These are phyloP conservation scores for Fusarium sp. DNA, from an alignment of 2,329 filamentous ascomycete species.

Conservation along the genomic window DNA sequence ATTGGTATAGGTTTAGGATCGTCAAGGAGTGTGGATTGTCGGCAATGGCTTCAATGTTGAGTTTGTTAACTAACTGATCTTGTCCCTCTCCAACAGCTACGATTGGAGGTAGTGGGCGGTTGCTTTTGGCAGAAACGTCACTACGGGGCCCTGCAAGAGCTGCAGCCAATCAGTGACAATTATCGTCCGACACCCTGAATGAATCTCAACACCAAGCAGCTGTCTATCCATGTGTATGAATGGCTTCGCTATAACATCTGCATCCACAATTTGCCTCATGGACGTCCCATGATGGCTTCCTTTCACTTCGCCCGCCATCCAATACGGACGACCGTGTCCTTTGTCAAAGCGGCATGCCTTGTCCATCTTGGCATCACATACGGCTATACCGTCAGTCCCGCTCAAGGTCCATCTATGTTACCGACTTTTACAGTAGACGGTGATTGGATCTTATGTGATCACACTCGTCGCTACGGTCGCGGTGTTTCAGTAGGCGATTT, in stretches of 20 bases:
- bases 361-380: constrained; percentile 65
- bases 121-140: constrained; percentile 44
- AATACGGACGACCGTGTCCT: constrained; percentile 50
- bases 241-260: constrained; percentile 5
- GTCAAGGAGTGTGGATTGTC: constrained; percentile 9
- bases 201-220: constrained; percentile 16
- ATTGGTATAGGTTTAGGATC: background rate
- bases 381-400: constrained; percentile 67
- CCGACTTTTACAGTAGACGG: constrained; percentile 78
- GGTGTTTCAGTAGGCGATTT: constrained; percentile 80
- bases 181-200: constrained; percentile 13
- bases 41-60: constrained; percentile 28
- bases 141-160: constrained; percentile 18
- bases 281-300: constrained; percentile 38
- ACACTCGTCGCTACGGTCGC: constrained; percentile 75
- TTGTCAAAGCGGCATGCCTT: constrained; percentile 55
- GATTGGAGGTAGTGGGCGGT: constrained; percentile 32
- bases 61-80: constrained; percentile 23
- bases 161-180: constrained; percentile 41
- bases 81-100: constrained; percentile 4
- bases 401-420: constrained; percentile 85
- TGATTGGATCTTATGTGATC: constrained; percentile 76
- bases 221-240: constrained; percentile 6
- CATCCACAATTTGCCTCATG: background rate
- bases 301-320: constrained; percentile 55